Evolutionary conservation across 768 basidiomycete species (phyloP), one percentile per base, ranked within the genome.

Genomic region (Rhizopogon sp.): DNA sequence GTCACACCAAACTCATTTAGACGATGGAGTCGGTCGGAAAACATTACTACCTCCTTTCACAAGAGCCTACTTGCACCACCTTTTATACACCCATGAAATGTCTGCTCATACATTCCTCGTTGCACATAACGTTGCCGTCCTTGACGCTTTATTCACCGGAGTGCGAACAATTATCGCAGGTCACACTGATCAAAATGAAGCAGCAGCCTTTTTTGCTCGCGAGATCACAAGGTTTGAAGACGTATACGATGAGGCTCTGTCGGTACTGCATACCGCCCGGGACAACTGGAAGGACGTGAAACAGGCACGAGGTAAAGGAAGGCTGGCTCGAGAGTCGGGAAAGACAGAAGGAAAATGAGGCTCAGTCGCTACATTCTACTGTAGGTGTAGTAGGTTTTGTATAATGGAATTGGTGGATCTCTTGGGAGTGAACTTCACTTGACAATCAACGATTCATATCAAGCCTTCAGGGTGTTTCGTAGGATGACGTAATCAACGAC

Each of bases 1-100:
- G 33, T 66, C 70, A 35, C 57, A 63, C 13, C 25, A 50, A 9
- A 44, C 61, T n/a, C 17, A 31, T 0, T n/a, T 2, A 43, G 11
- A 42, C 3, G 50, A 28, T 9, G 52, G 56, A 45, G 49, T 41
- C 6, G 50, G 6, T 7, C 8, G 5, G 49, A 6, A 20, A 20
- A 51, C 22, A 13, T 66, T 68, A 49, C 65, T 63, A 25, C 70
- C 72, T 1, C 68, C 75, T 1, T 73, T 72, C 58, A 58, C 76
- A 5, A 76, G 79, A 13, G 87, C 88, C 2, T 95, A 94, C 60
- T 50, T 92, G 31, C 90, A 95, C 64, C 92, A 95, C 61, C 80
- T 95, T 13, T 72, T 93, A 37, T 85, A 87, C 50, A 92, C 92
- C 6, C 93, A 94, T 68, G 93, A 95, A 67, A 93, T 95, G 92